Evolutionary conservation across 1,284 basidiomycete species (phyloP).

Genomic region (Rhizoctonia solani): DNA sequence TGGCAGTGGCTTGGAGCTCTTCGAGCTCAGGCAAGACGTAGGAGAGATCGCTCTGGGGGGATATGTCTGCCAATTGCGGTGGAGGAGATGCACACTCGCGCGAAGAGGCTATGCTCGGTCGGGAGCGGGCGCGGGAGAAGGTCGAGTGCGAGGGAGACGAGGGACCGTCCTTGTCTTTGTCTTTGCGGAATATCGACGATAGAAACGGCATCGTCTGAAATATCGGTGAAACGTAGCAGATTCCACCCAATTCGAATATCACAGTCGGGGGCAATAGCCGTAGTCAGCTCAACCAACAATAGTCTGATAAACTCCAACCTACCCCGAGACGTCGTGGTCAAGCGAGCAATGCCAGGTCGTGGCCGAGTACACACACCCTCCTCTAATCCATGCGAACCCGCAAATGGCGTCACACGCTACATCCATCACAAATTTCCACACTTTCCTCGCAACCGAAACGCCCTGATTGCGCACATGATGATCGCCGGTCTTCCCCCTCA

Average conservation of each 20-base stretch:
- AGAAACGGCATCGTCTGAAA: slow-evolving; percentile 17
- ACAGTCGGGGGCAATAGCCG: not conserved
- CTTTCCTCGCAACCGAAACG: no score
- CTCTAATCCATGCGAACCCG: no score
- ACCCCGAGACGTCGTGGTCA: no score
- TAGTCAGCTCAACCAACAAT: no score
- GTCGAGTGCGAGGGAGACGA: not conserved
- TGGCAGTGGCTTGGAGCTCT: not conserved
- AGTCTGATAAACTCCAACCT: no score
- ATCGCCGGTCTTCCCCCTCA: no score
- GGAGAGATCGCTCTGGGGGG: not conserved
- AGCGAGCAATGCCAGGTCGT: not conserved
- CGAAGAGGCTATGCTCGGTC: slow-evolving; percentile 2
- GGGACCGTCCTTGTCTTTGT: not conserved
- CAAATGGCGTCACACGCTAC: slow-evolving; percentile 16
- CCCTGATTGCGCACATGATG: no score
- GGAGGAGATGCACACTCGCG: not conserved
- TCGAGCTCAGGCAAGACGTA: slow-evolving; percentile 17
- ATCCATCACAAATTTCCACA: no score
- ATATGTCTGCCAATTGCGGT: slow-evolving; percentile 5
- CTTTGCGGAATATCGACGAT: slow-evolving; percentile 31
- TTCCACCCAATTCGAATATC: not conserved
- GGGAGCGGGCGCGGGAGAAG: not conserved
- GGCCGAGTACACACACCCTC: slow-evolving; percentile 3
- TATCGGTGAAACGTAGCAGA: not conserved